Evolutionary conservation across 1,139 yeast species (phyloP).

Genomic region (Suhomyces ambrosiae): DNA sequence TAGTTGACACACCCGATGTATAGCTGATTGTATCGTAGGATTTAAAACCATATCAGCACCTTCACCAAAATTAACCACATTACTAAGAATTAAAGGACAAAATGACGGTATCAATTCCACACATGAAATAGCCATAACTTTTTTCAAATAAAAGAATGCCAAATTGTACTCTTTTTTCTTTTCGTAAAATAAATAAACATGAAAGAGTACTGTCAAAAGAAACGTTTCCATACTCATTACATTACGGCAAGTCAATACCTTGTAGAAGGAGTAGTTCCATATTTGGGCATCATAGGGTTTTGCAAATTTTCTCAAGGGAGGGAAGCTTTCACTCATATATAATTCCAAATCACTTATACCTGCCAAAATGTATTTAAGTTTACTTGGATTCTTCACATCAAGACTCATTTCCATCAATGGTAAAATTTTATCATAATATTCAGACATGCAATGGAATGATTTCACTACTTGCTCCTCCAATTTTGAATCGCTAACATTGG

Average conservation of each 20-base stretch:
- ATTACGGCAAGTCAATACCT: slow-evolving; percentile 35
- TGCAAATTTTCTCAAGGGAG: slow-evolving; percentile 26
- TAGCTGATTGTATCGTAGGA: slow-evolving; percentile 32
- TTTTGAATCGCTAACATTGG: slow-evolving; percentile 31
- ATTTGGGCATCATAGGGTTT: slow-evolving; percentile 28
- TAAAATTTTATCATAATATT: slow-evolving; percentile 23
- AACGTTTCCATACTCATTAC: slow-evolving; percentile 36
- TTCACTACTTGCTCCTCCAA: slow-evolving; percentile 32
- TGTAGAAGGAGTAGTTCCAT: slow-evolving; percentile 31
- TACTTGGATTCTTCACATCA: slow-evolving; percentile 22
- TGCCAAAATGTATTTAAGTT: slow-evolving; percentile 25
- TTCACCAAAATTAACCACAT: slow-evolving; percentile 35
- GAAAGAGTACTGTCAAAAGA: slow-evolving; percentile 27
- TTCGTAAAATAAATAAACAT: slow-evolving; percentile 29
- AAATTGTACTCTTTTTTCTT: slow-evolving; percentile 16
- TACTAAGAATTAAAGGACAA: slow-evolving; percentile 30
- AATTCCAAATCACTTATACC: slow-evolving; percentile 33
- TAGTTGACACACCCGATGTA: slow-evolving; percentile 36
- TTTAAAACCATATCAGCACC: slow-evolving; percentile 40
- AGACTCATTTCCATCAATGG: slow-evolving; percentile 28
- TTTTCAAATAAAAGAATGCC: slow-evolving; percentile 24
- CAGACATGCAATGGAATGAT: slow-evolving; percentile 29
- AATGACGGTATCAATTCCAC: slow-evolving; percentile 35
- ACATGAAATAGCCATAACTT: slow-evolving; percentile 25
- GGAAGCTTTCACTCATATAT: slow-evolving; percentile 25